Base-by-base conservation (phyloP, 2,329 filamentous ascomycete genomes). In the Talaromyces atroroseus region DNA sequence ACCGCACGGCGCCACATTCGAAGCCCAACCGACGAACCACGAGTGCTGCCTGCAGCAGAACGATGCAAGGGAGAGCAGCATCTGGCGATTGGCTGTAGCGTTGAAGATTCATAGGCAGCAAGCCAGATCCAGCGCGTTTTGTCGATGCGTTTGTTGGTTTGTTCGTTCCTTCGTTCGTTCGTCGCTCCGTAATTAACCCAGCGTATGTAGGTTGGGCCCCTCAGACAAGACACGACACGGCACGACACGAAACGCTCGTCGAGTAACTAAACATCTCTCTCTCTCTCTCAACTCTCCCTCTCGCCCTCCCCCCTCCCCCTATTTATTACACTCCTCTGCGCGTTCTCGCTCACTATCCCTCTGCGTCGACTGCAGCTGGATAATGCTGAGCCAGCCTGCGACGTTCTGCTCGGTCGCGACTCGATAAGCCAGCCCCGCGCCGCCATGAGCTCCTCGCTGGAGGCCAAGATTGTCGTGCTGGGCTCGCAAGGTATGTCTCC, bases 391-490 rank as follows among this genome's bases (percentile, higher is more conserved):
- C 59, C 63, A 60, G 59, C 54, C 62, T 46, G 61, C 61, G 47
- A 49, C 59, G 51, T 47, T 56, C 58, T 64, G 64, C 65, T 61
- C 62, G 60, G 60, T 63, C 61, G 49, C 54, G 50, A 54, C 47
- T 54, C 49, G 44, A 44, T 59, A 56, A 56, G 14, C 48, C 18
- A 18, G 34, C 26, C 49, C 23, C 24, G 21, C 46, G 57, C 56
- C 57, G 64, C 65, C 62, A 78, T 77, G 75, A 76, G 73, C 63
- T 76, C 71, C 60, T 76, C 71, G 52, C 74, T 79, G 49, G 78
- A 80, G 67, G 78, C 78, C 54, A 80, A 80, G 65, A 77, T 80
- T 48, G 78, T 80, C 58, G 76, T 80, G 51, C 70, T 80, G 11
- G 78, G 78, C 62, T 74, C 75, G 44, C 78, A 79, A 68, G 76